A percentile compares a stretch with the other conserved stretches of the same genome.
These are phyloP conservation scores for Lonicera japonica DNA, from an alignment of 129 eudicot species.

Conservation along the genomic window DNA sequence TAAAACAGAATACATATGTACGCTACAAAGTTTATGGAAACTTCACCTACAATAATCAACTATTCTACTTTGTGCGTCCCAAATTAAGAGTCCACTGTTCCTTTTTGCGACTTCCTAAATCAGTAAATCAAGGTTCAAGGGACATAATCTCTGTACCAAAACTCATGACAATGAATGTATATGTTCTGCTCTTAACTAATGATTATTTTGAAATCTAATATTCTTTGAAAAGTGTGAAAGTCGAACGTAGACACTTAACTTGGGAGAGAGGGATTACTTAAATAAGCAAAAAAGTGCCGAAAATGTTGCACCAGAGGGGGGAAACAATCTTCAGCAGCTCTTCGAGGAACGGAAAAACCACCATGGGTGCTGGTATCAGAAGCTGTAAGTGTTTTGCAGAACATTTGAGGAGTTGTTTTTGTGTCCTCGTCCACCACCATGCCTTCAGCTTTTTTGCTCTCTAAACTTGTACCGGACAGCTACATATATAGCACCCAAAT, in stretches of 20 bases:
- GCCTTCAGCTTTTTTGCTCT: slow-evolving; percentile 23
- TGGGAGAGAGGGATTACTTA: slow-evolving; percentile 3
- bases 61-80: no score
- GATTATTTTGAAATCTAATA: no score
- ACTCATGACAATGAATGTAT: no score
- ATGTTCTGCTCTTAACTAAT: no score
- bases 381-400: slow-evolving; percentile 70
- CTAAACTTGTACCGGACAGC: slow-evolving; percentile 6
- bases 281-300: slow-evolving; percentile 50
- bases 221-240: no score
- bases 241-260: no score
- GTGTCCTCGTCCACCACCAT: slow-evolving; percentile 23
- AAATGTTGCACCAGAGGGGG: slow-evolving; percentile 38
- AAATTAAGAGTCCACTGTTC: no score
- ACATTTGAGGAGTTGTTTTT: slow-evolving; percentile 47
- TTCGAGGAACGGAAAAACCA: slow-evolving; percentile 91
- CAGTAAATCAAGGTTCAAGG: no score
- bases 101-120: no score
- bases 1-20: background rate
- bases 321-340: slow-evolving; percentile 62
- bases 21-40: no score
- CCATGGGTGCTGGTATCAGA: slow-evolving; percentile 98
- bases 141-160: no score
- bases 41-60: background rate
- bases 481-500: slow-evolving; percentile 19